Percentiles rank a stretch among this genome's conserved stretches.
These are phyloP conservation scores for Phialophora verrucosa DNA, from an alignment of 2,329 filamentous ascomycete species.

Conservation along the genomic window DNA sequence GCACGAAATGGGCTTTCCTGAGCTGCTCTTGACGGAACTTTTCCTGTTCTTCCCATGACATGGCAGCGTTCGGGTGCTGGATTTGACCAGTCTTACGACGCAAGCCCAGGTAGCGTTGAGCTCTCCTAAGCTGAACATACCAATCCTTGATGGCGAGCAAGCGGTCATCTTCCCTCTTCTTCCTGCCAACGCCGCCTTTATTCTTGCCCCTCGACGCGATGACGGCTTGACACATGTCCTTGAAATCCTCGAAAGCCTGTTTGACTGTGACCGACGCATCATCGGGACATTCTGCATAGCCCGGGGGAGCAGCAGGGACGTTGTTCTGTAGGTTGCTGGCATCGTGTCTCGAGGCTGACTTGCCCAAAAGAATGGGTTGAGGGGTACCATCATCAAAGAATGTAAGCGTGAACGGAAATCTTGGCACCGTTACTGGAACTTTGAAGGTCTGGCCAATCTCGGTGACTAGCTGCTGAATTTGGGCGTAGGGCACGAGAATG, in stretches of 20 bases:
- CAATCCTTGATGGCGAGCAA: conserved; percentile 60
- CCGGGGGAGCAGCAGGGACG: conserved; percentile 43
- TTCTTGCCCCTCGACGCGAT: conserved; percentile 56
- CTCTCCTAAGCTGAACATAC: conserved; percentile 64
- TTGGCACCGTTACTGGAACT: conserved; percentile 64
- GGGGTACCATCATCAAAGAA: conserved; percentile 68
- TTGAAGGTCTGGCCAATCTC: conserved; percentile 66
- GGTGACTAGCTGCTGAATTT: conserved; percentile 69
- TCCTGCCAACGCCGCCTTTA: conserved; percentile 55
- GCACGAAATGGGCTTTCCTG: conserved; percentile 37
- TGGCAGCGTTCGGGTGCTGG: conserved; percentile 25
- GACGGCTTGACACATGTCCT: conserved; percentile 59
- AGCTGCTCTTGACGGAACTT: conserved; percentile 39
- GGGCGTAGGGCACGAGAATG: conserved; percentile 69
- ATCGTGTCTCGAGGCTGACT: conserved; percentile 55
- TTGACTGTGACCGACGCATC: conserved; percentile 41
- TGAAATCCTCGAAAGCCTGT: conserved; percentile 55
- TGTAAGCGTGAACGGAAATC: conserved; percentile 63
- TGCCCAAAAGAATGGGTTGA: conserved; percentile 71
- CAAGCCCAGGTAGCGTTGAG: conserved; percentile 74
- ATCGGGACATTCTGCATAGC: conserved; percentile 38
- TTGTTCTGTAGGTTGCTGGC: conserved; percentile 46
- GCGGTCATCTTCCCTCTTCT: conserved; percentile 57
- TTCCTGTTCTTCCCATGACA: conserved; percentile 40
- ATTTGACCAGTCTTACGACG: conserved; percentile 48